A percentile compares a stretch with the other conserved stretches of the same genome.
Conservation (phyloP, 2,329 filamentous ascomycete genomes). For the Botrytis galanthina region DNA sequence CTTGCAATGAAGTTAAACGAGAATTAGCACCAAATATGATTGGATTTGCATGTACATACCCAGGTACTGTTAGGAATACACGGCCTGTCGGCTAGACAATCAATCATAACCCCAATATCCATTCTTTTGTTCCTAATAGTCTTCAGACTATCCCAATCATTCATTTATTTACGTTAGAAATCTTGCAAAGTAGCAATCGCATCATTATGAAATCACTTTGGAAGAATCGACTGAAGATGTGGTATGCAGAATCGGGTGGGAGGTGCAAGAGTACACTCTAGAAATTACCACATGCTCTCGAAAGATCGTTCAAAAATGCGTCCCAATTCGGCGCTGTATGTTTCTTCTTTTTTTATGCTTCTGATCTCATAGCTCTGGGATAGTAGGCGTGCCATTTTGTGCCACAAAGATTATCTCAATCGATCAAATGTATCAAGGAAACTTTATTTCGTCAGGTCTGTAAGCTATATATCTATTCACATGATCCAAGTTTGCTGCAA, state of each 20-base stretch:
- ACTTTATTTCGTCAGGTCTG: too few species aligned
- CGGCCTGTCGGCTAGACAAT: neutral
- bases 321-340: neutral
- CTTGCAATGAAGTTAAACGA: neutral
- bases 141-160: neutral
- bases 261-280: too few species aligned
- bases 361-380: neutral
- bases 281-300: neutral
- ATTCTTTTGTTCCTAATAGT: neutral
- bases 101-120: neutral
- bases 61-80: neutral
- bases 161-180: rapidly evolving
- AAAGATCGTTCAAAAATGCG: neutral
- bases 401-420: neutral
- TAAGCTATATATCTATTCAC: neutral
- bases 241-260: neutral
- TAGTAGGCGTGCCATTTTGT: neutral
- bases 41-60: neutral
- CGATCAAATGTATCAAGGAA: neutral
- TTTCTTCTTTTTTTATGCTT: neutral
- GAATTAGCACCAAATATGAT: neutral
- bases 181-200: neutral
- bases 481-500: neutral
- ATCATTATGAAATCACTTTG: neutral
- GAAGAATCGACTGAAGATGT: neutral